Conservation (phyloP, 257 asterid genomes). For the Nicotiana obtusifolia region DNA sequence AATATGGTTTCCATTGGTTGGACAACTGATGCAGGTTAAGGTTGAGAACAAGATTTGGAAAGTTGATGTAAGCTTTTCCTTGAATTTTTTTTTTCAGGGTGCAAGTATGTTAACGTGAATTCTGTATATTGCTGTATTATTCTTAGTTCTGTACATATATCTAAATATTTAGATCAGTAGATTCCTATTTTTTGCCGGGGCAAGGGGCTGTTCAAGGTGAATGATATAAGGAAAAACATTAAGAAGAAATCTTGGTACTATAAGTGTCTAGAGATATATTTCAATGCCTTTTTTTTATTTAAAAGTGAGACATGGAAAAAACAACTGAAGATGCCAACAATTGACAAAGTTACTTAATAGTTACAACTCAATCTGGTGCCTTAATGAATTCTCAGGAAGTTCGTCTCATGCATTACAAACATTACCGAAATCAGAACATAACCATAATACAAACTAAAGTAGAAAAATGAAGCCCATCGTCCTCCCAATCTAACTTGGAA, state of each 20-base stretch:
- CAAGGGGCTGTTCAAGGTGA: neutral
- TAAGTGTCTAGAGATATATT: neutral
- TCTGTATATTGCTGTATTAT: neutral
- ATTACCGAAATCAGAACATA: neutral
- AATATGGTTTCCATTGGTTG: neutral
- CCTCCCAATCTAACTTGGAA: neutral
- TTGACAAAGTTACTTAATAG: neutral
- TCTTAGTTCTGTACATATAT: neutral
- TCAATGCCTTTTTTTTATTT: neutral
- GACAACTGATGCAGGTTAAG: conserved; percentile 60
- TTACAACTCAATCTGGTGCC: neutral
- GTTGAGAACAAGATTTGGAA: conserved; percentile 92
- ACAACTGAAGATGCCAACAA: neutral
- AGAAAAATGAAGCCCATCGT: neutral
- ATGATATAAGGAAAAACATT: neutral
- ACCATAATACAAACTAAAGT: neutral
- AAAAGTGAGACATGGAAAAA: neutral
- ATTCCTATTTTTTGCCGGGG: neutral
- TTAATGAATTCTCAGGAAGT: too few relatives aligned
- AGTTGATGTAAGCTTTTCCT: conserved; percentile 67
- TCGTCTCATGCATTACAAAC: neutral
- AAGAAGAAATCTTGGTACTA: neutral
- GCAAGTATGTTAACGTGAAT: neutral
- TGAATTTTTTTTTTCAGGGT: neutral
- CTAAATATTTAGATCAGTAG: neutral